Evolutionary conservation across 148 eudicot genomes (phyloP), one percentile per base, ranked within the genome.

Genomic region (Diospyros lotus): DNA sequence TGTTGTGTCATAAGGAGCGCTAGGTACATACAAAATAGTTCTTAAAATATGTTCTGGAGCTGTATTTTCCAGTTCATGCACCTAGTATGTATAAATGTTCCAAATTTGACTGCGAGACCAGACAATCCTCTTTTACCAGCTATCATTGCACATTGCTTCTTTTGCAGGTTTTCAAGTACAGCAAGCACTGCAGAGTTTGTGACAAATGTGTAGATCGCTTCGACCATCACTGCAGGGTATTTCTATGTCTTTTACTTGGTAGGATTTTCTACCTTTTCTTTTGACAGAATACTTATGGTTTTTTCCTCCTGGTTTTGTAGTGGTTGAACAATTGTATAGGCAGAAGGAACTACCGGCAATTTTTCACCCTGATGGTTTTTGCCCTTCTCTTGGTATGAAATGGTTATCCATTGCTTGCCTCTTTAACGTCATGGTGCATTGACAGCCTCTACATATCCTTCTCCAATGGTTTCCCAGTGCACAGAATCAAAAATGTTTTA

Each of bases 171-270:
- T 96, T 82, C 87, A 96, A 89, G 93, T 93, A 93, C 85, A 96
- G 99, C 89, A 96, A 96, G 81, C 99, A 96, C 82, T 96, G 99
- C 61, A 88, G 99, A 88, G 99, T 96, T 67, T 96, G 99, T 74
- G 99, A 96, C 86, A 96, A 96, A 87, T 95, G 99, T 70, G 99
- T 96, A 7, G 86, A 91, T 79, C 76, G 78, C 68, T 96, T 96
- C 74, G 99, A 96, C 87, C 99, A 96, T 76, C 99, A 96, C 77
- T 96, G 99, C 89, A 88, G 99, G 98, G 99, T 96, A 93, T 54
- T 61, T 56, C n/a, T 64, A 43, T 43, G 48, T 54, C 69, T 50
- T 69, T 72, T 9, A 65, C 54, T 28, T 50, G 67, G 54, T 44
- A 5, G 28, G 28, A 4, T 64, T 72, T 68, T 68, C 12, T 4